Conservation (phyloP, 768 basidiomycete genomes). For the Boletales sp. region DNA sequence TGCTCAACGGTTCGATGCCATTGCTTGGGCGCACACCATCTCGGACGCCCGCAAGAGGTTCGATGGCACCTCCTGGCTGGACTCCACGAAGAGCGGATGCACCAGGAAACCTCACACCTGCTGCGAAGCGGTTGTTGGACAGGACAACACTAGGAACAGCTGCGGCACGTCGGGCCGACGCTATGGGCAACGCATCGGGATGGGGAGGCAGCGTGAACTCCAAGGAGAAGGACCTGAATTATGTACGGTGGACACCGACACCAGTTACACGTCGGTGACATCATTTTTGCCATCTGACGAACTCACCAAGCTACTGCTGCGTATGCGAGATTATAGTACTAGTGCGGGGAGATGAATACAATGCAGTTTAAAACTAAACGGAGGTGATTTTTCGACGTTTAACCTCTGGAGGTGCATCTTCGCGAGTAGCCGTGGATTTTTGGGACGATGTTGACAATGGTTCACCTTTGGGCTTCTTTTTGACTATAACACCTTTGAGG, state of each 20-base stretch:
- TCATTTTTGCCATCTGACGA: constrained; percentile 3
- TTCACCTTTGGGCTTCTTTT: constrained; percentile 59
- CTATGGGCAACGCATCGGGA: constrained; percentile 52
- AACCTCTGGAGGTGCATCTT: constrained; percentile 36
- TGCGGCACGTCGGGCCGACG: constrained; percentile 62
- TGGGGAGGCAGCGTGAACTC: constrained; percentile 48
- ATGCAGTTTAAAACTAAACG: constrained; percentile 19
- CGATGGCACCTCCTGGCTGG: constrained; percentile 79
- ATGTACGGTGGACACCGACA: constrained; percentile 78
- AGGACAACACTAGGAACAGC: constrained; percentile 65
- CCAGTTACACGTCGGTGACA: constrained; percentile 41
- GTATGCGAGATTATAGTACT: constrained; percentile 11
- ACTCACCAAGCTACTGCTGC: constrained; percentile 3
- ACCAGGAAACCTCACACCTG: constrained; percentile 80
- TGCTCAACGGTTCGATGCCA: constrained; percentile 43
- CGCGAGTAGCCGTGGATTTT: constrained; percentile 9
- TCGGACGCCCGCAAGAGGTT: constrained; percentile 34
- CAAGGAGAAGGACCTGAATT: constrained; percentile 61
- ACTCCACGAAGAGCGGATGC: constrained; percentile 76
- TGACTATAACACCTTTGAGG: constrained; percentile 78
- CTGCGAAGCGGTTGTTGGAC: constrained; percentile 72
- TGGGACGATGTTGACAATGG: constrained; percentile 14
- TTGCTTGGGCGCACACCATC: constrained; percentile 27
- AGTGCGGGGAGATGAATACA: constrained; percentile 9
- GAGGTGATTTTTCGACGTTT: constrained; percentile 59